Evolutionary conservation across 208 protist species (phyloP).

Genomic region (Crithidia acanthocephali): DNA sequence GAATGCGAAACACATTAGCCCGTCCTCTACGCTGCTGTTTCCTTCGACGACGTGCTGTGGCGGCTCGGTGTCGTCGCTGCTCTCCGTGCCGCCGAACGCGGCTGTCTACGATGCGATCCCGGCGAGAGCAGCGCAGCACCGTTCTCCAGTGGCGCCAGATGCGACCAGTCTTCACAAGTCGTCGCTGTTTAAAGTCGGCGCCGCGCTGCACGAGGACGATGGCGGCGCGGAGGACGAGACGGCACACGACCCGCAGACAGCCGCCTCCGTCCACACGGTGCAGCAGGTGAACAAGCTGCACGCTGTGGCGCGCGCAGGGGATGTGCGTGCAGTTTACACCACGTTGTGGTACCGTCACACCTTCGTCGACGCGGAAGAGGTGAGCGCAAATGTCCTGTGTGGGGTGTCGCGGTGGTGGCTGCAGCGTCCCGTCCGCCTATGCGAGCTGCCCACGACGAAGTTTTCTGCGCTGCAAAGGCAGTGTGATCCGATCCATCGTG

Average conservation of each 20-base stretch:
- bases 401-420: slow-evolving; percentile 57
- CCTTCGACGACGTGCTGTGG: slow-evolving; percentile 34
- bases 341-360: slow-evolving; percentile 43
- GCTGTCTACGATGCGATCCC: slow-evolving; percentile 20
- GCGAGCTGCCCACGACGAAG: slow-evolving; percentile 37
- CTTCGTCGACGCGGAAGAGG: slow-evolving; percentile 31
- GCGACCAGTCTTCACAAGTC: neutral
- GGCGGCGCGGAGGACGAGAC: slow-evolving; percentile 26
- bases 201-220: slow-evolving; percentile 25
- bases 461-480: neutral
- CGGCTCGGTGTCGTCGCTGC: slow-evolving; percentile 25
- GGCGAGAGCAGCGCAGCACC: too few relatives aligned
- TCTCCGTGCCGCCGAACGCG: slow-evolving; percentile 26
- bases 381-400: slow-evolving; percentile 30
- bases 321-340: neutral
- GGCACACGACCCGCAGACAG: slow-evolving; percentile 40
- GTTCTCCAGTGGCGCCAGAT: too few relatives aligned
- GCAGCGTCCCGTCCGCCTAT: slow-evolving; percentile 34
- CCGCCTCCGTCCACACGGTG: slow-evolving; percentile 39
- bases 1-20: neutral
- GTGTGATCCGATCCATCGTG: neutral
- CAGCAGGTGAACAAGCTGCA: slow-evolving; percentile 29
- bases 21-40: slow-evolving; percentile 18
- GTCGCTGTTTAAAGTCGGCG: slow-evolving; percentile 12
- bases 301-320: neutral